These are phyloP conservation scores for Botrytis byssoidea DNA, from an alignment of 2,329 filamentous ascomycete species.

Conservation along the genomic window DNA sequence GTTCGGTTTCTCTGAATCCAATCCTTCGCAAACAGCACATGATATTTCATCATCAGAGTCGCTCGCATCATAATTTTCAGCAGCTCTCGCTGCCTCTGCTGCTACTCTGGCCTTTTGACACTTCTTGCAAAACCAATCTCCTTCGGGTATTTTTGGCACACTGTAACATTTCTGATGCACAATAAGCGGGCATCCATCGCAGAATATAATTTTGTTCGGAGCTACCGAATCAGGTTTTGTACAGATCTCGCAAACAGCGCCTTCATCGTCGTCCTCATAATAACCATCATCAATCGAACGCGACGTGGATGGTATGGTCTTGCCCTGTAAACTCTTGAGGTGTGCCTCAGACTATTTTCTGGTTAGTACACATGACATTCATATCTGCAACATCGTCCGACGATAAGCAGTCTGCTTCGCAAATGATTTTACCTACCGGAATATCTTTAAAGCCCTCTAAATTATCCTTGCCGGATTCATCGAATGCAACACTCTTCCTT, in stretches of 20 bases:
- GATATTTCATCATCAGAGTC: constrained; percentile 46
- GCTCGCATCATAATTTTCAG: constrained; percentile 13
- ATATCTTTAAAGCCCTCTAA: constrained; percentile 52
- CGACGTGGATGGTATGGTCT: not conserved
- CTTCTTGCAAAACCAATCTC: constrained; percentile 21
- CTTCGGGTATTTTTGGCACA: constrained; percentile 20
- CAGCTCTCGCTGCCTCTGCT: constrained; percentile 15
- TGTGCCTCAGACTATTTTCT: not conserved
- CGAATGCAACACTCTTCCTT: constrained; percentile 58
- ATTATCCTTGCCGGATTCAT: constrained; percentile 44
- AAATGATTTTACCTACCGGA: constrained; percentile 32
- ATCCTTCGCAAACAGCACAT: constrained; percentile 56
- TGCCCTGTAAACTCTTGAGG: not conserved
- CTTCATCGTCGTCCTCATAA: not conserved
- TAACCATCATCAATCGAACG: not conserved
- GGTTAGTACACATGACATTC: not conserved
- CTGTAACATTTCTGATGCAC: constrained; percentile 22
- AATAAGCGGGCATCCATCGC: constrained; percentile 16
- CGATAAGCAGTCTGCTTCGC: not conserved
- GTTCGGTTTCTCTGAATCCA: constrained; percentile 57
- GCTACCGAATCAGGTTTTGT: constrained; percentile 12
- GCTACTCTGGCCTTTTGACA: constrained; percentile 13
- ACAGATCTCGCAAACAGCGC: constrained; percentile 13
- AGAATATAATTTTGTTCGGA: constrained; percentile 15
- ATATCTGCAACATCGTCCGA: not conserved